phyloP scores from a whole-genome alignment of 441 rosid species.

The Manihot esculenta region DNA sequence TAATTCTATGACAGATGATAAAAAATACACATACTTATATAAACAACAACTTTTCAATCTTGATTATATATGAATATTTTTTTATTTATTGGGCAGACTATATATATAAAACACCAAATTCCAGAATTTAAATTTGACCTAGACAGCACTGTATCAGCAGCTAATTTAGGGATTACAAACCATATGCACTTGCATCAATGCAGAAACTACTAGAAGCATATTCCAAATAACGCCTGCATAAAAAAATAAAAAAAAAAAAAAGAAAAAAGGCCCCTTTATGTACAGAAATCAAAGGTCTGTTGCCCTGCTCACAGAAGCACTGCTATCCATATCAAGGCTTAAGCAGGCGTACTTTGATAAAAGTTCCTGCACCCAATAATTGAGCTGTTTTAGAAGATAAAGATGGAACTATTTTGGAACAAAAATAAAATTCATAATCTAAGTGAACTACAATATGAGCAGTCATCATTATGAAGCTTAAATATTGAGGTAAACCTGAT shows the following conservation, averaged over 20 bases:
- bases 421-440: neutral
- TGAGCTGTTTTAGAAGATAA: neutral
- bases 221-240: neutral
- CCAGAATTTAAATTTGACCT: no score
- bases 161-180: no score
- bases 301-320: neutral
- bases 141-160: no score
- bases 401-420: neutral
- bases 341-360: conserved; percentile 11
- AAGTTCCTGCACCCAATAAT: conserved; percentile 7
- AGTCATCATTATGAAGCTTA: neutral
- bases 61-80: no score
- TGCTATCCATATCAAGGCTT: neutral
- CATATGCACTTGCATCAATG: no score
- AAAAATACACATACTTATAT: no score
- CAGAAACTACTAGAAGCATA: neutral
- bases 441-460: neutral
- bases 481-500: conserved; percentile 5
- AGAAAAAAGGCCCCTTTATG: neutral
- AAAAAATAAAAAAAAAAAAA: neutral
- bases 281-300: neutral
- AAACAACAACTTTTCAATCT: no score
- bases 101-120: no score
- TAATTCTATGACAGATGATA: no score
- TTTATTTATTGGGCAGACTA: no score